Conservation (phyloP, 2,329 filamentous ascomycete species). For the Aspergillus sergii region DNA sequence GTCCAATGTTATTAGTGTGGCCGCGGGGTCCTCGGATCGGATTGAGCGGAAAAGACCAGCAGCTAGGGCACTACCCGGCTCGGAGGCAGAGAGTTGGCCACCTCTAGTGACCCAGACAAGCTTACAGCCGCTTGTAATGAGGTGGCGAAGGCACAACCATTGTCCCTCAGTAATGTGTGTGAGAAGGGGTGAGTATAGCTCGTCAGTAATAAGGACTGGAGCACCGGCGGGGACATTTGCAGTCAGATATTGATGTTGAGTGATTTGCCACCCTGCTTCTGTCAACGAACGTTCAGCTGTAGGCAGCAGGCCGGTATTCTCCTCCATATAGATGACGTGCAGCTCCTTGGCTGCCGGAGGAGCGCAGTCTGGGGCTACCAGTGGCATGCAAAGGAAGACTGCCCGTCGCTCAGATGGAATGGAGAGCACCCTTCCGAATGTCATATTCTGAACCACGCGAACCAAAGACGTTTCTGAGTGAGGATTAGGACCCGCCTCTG, state of each 20-base stretch:
- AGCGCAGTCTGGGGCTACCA: neutral
- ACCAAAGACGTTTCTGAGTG: neutral
- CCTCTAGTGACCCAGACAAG: slow-evolving; percentile 14
- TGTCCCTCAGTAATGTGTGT: neutral
- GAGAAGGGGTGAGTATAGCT: slow-evolving; percentile 5
- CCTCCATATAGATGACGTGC: neutral
- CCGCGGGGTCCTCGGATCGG: slow-evolving; percentile 11
- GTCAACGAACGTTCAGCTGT: neutral
- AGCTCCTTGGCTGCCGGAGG: neutral
- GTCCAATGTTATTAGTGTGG: slow-evolving; percentile 10
- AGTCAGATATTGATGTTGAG: neutral
- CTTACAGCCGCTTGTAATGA: slow-evolving; percentile 3
- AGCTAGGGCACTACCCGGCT: slow-evolving; percentile 10
- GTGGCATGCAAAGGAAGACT: neutral
- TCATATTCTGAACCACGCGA: neutral
- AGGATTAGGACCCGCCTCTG: neutral
- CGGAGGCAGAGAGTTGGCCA: neutral
- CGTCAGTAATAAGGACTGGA: slow-evolving; percentile 1
- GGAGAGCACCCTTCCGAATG: neutral
- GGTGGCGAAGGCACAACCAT: slow-evolving; percentile 2
- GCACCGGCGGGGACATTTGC: neutral
- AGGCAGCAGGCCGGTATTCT: neutral
- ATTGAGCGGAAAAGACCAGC: slow-evolving; percentile 10
- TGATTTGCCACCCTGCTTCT: slow-evolving; percentile 1
- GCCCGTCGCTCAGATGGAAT: neutral